Evolutionary conservation across 2,329 filamentous ascomycete genomes (phyloP).

Genomic region (Coniochaeta sp.): DNA sequence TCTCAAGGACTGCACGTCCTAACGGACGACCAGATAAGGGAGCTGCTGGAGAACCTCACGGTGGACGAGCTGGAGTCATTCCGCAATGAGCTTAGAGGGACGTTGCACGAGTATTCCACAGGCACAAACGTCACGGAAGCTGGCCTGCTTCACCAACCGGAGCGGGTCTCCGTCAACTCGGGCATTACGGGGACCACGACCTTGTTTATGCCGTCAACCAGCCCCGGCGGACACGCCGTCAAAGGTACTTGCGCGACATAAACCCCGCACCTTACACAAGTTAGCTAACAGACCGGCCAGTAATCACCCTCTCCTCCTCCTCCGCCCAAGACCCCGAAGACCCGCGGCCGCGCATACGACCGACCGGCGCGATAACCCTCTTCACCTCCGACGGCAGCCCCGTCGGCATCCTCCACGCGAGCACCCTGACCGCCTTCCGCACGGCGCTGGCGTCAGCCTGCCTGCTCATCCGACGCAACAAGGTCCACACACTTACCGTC

Average conservation of each 20-base stretch:
- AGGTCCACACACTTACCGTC: slow-evolving; percentile 68
- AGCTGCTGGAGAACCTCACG: slow-evolving; percentile 45
- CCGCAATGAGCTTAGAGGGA: slow-evolving; percentile 36
- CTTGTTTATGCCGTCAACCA: slow-evolving; percentile 67
- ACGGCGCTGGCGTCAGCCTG: slow-evolving; percentile 67
- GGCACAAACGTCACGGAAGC: slow-evolving; percentile 35
- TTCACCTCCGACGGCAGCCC: slow-evolving; percentile 56
- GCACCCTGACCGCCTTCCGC: slow-evolving; percentile 71
- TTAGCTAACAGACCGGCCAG: slow-evolving; percentile 25
- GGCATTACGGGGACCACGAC: slow-evolving; percentile 47
- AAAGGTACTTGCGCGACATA: slow-evolving; percentile 42
- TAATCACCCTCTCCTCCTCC: slow-evolving; percentile 53
- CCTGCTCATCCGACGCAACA: slow-evolving; percentile 55
- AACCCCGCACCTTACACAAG: not conserved
- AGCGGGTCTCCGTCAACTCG: slow-evolving; percentile 40
- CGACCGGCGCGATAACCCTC: slow-evolving; percentile 63
- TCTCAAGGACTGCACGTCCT: slow-evolving; percentile 43
- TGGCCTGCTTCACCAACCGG: slow-evolving; percentile 46
- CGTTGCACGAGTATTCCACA: slow-evolving; percentile 56
- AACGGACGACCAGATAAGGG: slow-evolving; percentile 47
- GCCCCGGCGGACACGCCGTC: slow-evolving; percentile 55
- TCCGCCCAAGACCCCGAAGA: slow-evolving; percentile 16
- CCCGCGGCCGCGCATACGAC: slow-evolving; percentile 29
- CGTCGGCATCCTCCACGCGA: slow-evolving; percentile 63
- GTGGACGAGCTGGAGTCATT: slow-evolving; percentile 45